These are phyloP conservation scores for Macrocybe gigantea DNA, from an alignment of 768 basidiomycete genomes.

Conservation along the genomic window DNA sequence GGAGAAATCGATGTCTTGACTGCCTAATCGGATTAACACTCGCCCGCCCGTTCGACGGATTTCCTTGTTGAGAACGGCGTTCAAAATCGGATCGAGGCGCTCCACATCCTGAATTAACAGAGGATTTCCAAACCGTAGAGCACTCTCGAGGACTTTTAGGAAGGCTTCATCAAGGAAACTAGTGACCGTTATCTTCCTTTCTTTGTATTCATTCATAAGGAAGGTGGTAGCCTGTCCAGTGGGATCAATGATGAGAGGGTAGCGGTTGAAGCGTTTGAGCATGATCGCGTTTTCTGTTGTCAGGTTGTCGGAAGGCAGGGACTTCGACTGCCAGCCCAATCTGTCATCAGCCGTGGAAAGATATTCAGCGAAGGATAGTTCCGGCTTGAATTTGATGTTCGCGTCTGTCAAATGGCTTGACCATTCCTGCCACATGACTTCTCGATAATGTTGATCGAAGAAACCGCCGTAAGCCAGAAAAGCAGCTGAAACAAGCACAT, in stretches of 20 bases:
- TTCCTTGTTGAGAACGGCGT: slow-evolving; percentile 95
- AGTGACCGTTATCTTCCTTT: slow-evolving; percentile 95
- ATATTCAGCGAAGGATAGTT: slow-evolving; percentile 91
- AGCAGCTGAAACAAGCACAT: slow-evolving; percentile 91
- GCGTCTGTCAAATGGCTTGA: slow-evolving; percentile 83
- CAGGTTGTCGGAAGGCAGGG: slow-evolving; percentile 91
- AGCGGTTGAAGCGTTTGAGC: slow-evolving; percentile 96
- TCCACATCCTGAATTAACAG: slow-evolving; percentile 98
- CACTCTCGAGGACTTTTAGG: slow-evolving; percentile 96
- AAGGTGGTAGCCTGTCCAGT: slow-evolving; percentile 96
- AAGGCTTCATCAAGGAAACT: slow-evolving; percentile 99
- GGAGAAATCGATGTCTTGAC: slow-evolving; percentile 98
- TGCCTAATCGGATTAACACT: slow-evolving; percentile 93
- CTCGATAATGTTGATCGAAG: slow-evolving; percentile 98
- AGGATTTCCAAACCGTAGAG: slow-evolving; percentile 97
- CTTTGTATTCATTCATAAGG: slow-evolving; percentile 90
- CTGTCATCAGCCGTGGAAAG: slow-evolving; percentile 96
- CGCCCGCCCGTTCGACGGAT: slow-evolving; percentile 94
- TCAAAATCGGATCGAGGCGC: slow-evolving; percentile 94
- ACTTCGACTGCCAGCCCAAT: slow-evolving; percentile 91
- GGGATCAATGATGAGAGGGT: slow-evolving; percentile 96
- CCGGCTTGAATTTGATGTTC: slow-evolving; percentile 85
- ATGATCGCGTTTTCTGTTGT: slow-evolving; percentile 99
- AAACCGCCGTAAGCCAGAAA: slow-evolving; percentile 97
- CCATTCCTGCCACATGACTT: slow-evolving; percentile 97